These are phyloP conservation scores for Vigna trinervia DNA, from an alignment of 306 rosid genomes.

Conservation along the genomic window DNA sequence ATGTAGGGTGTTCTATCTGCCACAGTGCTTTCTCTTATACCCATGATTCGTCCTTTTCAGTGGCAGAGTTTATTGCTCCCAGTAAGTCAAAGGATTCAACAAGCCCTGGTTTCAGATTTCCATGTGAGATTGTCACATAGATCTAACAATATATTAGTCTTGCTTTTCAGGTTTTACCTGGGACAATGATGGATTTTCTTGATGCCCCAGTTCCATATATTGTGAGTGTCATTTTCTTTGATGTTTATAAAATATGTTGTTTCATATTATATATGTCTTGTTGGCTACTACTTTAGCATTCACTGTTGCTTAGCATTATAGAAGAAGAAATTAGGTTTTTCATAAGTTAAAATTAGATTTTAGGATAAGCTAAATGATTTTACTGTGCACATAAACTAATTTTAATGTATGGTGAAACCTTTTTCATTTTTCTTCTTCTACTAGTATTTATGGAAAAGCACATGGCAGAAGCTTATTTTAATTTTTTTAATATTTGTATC, in stretches of 20 bases:
- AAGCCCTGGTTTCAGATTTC: conserved; percentile 31
- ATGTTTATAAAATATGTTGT: conserved; percentile 23
- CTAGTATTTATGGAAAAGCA: no score
- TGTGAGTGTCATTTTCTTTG: conserved; percentile 61
- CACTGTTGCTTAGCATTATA: neutral
- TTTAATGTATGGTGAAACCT: no score
- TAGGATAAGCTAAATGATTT: no score
- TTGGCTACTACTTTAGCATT: neutral
- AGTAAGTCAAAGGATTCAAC: conserved; percentile 59
- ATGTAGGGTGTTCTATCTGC: conserved; percentile 92
- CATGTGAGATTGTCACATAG: neutral
- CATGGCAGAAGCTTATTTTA: no score
- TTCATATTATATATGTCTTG: conserved; percentile 23
- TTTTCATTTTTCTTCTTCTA: no score
- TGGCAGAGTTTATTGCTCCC: conserved; percentile 98
- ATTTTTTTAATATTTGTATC: neutral
- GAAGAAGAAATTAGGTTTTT: neutral
- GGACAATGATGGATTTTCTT: conserved; percentile 83
- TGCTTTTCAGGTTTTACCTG: conserved; percentile 81
- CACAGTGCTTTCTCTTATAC: conserved; percentile 73
- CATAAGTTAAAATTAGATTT: neutral
- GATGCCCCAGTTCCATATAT: conserved; percentile 98
- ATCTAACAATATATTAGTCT: conserved; percentile 43
- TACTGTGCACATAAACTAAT: no score
- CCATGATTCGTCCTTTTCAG: conserved; percentile 94